Base-by-base conservation (phyloP, 768 basidiomycete genomes). In the Hericium rajendrae region DNA sequence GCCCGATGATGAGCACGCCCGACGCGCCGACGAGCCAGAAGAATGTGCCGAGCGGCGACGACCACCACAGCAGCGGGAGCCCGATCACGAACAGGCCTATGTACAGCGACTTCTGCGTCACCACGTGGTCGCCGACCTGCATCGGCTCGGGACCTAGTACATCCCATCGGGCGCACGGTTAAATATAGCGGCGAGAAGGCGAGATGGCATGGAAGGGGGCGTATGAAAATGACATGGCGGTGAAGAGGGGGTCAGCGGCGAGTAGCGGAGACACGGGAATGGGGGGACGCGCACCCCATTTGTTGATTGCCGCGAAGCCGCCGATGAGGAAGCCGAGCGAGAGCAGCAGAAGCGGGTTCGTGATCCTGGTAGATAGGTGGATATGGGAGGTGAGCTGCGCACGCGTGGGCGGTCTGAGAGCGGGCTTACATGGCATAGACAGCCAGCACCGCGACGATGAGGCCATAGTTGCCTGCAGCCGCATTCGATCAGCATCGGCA, bases 21-120 rank as follows among this genome's bases (percentile, higher is more conserved):
- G 91, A 93, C 1, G 89, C 87, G 18, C 94, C 93, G 59, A 95
- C 85, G 64, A 97, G 78, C 91, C 92, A 95, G 80, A 98, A 97
- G 73, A 97, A 83, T 24, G 90, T 88, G 74, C 76, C 71, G 65
- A 91, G 74, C 5, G 90, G 88, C 28, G 85, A 85, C 6, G 88
- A 73, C 67, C 80, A 72, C 83, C 84, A 91, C 58, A 98, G 81
- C 52, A 97, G 77, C 2, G 93, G 93, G 53, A 97, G 77, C 50
- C 94, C 94, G 66, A 97, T 86, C 62, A 93, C 84, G 73, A 98
- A 94, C 28, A 98, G 86, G 43, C 72, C 83, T 41, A 79, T 86
- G 76, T 97, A 98, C 51, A 95, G 81, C 59, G 84, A 81, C 70
- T 92, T 91, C 69, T 94, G 95, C 9, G 93, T 94, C 62, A 97